Evolutionary conservation across 192 early-diverging fungal species (phyloP).

Genomic region (Coemansia sp.): DNA sequence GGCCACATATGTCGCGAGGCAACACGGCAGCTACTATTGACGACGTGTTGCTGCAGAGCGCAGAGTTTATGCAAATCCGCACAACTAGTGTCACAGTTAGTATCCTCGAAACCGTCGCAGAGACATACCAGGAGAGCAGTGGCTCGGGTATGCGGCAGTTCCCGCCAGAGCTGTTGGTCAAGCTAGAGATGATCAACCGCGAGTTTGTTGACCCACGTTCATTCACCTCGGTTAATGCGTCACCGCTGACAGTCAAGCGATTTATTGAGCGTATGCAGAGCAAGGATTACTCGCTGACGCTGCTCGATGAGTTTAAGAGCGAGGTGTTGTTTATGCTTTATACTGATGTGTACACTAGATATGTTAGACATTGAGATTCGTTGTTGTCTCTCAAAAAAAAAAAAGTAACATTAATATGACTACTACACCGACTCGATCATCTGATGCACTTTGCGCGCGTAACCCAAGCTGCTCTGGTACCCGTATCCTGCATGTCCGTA

Average conservation of each 20-base stretch:
- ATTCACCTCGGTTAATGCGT: constrained; percentile 33
- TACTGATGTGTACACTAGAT: constrained; percentile 46
- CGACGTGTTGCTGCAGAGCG: neutral
- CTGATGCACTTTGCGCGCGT: constrained; percentile 19
- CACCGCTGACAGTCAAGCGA: constrained; percentile 18
- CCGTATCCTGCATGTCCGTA: constrained; percentile 73
- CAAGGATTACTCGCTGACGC: constrained; percentile 10
- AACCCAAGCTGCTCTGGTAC: constrained; percentile 42
- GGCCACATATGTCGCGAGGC: neutral
- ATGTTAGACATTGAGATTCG: constrained; percentile 19
- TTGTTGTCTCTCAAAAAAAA: too few relatives aligned
- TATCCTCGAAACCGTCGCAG: constrained; percentile 16
- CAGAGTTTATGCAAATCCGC: neutral
- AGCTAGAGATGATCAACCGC: constrained; percentile 15
- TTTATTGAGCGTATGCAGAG: constrained; percentile 20
- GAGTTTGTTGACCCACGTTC: constrained; percentile 38
- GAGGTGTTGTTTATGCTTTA: constrained; percentile 56
- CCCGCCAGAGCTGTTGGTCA: constrained; percentile 15
- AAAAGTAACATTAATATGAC: too few relatives aligned
- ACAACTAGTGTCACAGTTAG: constrained; percentile 15
- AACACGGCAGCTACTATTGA: neutral
- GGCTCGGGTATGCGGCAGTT: constrained; percentile 14
- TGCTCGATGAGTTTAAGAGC: constrained; percentile 44
- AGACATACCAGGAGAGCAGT: neutral
- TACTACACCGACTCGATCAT: neutral